Percentiles rank a stretch among this genome's conserved stretches.
Conservation (phyloP, 2,329 filamentous ascomycete genomes). For the Claviceps fusiformis region DNA sequence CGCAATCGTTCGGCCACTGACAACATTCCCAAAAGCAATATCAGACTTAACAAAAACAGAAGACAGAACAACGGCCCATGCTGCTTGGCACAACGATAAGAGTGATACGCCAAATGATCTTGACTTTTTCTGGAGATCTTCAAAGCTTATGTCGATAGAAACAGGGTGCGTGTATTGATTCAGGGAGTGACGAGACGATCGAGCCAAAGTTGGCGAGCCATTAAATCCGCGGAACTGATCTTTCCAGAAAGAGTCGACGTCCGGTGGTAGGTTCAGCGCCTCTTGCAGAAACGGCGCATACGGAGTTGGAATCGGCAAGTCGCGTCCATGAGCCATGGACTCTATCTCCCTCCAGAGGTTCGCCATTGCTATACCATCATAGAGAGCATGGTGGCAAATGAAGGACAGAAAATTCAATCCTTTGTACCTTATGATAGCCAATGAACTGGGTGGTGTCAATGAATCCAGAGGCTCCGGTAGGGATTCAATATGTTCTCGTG, state of each 20-base stretch:
- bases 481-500: conserved; percentile 25
- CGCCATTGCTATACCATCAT: conserved; percentile 69
- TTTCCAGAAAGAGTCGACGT: conserved; percentile 54
- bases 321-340: conserved; percentile 30
- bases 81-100: conserved; percentile 54
- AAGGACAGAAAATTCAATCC: conserved; percentile 29
- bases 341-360: conserved; percentile 60
- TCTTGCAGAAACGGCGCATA: conserved; percentile 53
- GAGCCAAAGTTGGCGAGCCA: conserved; percentile 15
- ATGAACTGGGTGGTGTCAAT: conserved; percentile 29
- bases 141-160: conserved; percentile 24
- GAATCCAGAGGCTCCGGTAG: conserved; percentile 31
- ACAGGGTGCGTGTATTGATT: conserved; percentile 17
- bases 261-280: conserved; percentile 33
- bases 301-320: conserved; percentile 34
- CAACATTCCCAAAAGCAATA: conserved; percentile 76
- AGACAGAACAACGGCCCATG: conserved; percentile 55
- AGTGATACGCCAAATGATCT: conserved; percentile 46
- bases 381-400: conserved; percentile 65
- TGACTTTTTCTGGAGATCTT: conserved; percentile 32
- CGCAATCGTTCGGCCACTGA: conserved; percentile 59
- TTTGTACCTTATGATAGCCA: conserved; percentile 25
- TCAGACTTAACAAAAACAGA: conserved; percentile 44
- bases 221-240: conserved; percentile 38
- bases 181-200: conserved; percentile 9